These are phyloP conservation scores for Nitzschia palea DNA, from an alignment of 108 stramenopile species.

Conservation along the genomic window DNA sequence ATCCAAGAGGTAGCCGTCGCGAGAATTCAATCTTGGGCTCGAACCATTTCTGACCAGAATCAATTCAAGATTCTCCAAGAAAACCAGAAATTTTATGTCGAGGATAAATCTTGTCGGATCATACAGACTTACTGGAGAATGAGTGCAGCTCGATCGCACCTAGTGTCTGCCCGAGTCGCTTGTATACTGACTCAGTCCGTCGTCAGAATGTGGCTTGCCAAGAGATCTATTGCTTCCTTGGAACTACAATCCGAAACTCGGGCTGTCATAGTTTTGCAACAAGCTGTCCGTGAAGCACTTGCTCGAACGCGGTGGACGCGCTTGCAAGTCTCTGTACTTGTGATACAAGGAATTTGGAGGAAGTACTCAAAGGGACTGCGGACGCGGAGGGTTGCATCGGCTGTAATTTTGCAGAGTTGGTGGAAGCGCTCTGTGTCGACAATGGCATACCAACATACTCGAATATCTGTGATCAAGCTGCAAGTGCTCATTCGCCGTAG, in stretches of 20 bases:
- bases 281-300: too few relatives aligned
- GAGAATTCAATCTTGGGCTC: background rate
- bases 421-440: background rate
- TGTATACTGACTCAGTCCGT: background rate
- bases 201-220: constrained; percentile 1
- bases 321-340: background rate
- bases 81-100: background rate
- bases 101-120: background rate
- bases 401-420: constrained; percentile 6
- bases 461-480: background rate
- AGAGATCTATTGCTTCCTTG: too few relatives aligned
- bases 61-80: background rate
- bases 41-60: too few relatives aligned
- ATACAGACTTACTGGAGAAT: background rate
- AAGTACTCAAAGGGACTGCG: background rate
- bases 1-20: background rate
- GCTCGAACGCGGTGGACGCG: too few relatives aligned
- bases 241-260: background rate
- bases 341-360: constrained; percentile 10
- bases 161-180: background rate
- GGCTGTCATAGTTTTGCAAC: too few relatives aligned
- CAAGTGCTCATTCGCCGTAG: background rate
- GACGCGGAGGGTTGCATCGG: background rate
- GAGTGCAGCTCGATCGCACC: background rate
- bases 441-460: background rate